Base-by-base conservation (phyloP, 495 filamentous ascomycete species). In the Neurospora tetrasperma region DNA sequence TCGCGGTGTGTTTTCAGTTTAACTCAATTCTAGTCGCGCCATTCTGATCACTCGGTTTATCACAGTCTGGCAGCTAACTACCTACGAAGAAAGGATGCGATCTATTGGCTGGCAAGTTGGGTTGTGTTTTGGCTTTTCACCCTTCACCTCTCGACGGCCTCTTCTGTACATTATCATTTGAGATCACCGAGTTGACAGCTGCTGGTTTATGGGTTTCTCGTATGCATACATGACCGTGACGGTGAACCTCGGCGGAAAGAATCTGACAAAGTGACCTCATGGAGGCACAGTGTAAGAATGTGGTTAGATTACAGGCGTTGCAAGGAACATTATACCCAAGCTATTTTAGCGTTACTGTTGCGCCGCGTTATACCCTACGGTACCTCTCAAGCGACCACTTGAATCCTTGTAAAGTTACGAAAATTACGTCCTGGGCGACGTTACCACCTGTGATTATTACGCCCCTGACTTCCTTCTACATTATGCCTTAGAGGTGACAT, bases 261-360 rank as follows among this genome's bases (percentile, higher is more conserved):
- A 66, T 66, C 54, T 66, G 54, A 66, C 27, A 66, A 23, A 40
- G 75, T 76, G 75, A 76, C 75, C 73, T 76, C 75, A 76, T 76
- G 62, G 14, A 70, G 16, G 54, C 70, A 76, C 75, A 74, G 75
- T 76, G 75, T 39, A 68, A 62, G 41, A 35, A 35, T 66, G 54
- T 14, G 54, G 27, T 66, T 66, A 66, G 54, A 66, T 66, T 66
- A 31, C 27, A 27, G 6, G 54, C 9, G 54, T 35, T 7, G 14
- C 12, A 66, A 31, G 6, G 54, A 35, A 31, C 6, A 9, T 66
- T 16, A 27, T 66, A 66, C 54, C 54, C 14, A 35, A 8, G 54
- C 54, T 66, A 66, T 38, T 35, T 66, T 31, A 66, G 54, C 54
- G 54, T 14, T 18, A 14, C 27, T 35, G 16, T 35, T 38, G 54